Evolutionary conservation across 139 green algal species (phyloP).

Genomic region (Picochlorum sp.): DNA sequence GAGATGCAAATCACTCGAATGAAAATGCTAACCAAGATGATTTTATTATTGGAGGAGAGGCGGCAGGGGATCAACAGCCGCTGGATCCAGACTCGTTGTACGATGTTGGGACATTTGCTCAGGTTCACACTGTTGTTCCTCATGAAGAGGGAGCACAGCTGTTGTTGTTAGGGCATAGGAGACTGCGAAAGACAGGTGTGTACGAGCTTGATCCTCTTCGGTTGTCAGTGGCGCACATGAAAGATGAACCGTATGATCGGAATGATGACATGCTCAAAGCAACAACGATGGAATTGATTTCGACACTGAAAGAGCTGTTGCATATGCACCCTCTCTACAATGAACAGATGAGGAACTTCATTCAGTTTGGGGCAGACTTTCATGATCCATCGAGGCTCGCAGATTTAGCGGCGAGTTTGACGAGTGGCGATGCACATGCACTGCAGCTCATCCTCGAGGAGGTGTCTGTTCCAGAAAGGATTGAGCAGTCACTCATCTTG

Average conservation of each 20-base stretch:
- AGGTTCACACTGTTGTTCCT: constrained; percentile 69
- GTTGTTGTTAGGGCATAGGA: constrained; percentile 82
- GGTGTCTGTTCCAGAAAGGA: constrained; percentile 61
- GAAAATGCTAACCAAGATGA: too few relatives aligned
- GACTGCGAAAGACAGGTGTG: constrained; percentile 47
- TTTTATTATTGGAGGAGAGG: neutral
- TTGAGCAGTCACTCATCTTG: constrained; percentile 63
- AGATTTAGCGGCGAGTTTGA: constrained; percentile 85
- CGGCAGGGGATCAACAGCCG: neutral
- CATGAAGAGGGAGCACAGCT: constrained; percentile 65
- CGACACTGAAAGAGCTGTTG: constrained; percentile 89
- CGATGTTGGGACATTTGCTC: constrained; percentile 55
- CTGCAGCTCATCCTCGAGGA: constrained; percentile 80
- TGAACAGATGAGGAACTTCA: constrained; percentile 75
- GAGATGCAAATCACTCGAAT: neutral
- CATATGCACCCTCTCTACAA: constrained; percentile 90
- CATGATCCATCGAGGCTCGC: constrained; percentile 81
- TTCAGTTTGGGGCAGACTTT: constrained; percentile 56
- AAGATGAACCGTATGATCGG: constrained; percentile 67
- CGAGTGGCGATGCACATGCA: constrained; percentile 62
- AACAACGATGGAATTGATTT: constrained; percentile 90
- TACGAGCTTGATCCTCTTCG: constrained; percentile 52
- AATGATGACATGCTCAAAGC: constrained; percentile 79
- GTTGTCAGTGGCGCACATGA: constrained; percentile 75
- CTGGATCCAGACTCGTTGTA: constrained; percentile 42